Conservation (phyloP, 306 rosid genomes). For the Vicia sativa region DNA sequence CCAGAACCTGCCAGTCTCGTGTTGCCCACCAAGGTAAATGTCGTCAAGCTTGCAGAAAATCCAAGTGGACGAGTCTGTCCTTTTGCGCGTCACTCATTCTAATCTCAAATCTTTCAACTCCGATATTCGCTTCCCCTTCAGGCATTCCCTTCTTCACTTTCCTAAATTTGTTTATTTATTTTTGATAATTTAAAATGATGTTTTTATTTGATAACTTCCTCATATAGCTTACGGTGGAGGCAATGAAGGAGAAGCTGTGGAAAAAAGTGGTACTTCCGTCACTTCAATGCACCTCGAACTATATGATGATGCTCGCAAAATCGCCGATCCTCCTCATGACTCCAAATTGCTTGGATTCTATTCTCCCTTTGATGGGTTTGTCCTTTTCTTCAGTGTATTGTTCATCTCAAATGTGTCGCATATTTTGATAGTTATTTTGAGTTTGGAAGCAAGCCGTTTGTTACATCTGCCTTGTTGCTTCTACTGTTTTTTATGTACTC, state of each 20-base stretch:
- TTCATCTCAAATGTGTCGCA: too few relatives aligned
- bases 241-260: constrained; percentile 82
- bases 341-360: constrained; percentile 71
- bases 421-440: neutral
- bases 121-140: constrained; percentile 71
- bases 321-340: constrained; percentile 64
- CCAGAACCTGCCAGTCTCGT: too few relatives aligned
- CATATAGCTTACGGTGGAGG: constrained; percentile 61
- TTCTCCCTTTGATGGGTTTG: constrained; percentile 82
- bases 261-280: constrained; percentile 75
- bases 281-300: constrained; percentile 76
- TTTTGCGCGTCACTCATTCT: constrained; percentile 69
- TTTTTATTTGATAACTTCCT: constrained; percentile 2
- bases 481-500: constrained; percentile 5
- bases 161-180: neutral
- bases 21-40: constrained; percentile 34
- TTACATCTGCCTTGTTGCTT: neutral
- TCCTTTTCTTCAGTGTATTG: neutral
- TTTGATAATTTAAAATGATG: neutral
- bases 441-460: constrained; percentile 4
- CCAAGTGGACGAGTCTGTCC: constrained; percentile 65
- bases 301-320: constrained; percentile 60
- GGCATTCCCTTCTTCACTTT: constrained; percentile 33
- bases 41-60: constrained; percentile 65
- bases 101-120: constrained; percentile 73